Evolutionary conservation across 2,329 filamentous ascomycete species (phyloP).

Genomic region (Alternaria viburni): DNA sequence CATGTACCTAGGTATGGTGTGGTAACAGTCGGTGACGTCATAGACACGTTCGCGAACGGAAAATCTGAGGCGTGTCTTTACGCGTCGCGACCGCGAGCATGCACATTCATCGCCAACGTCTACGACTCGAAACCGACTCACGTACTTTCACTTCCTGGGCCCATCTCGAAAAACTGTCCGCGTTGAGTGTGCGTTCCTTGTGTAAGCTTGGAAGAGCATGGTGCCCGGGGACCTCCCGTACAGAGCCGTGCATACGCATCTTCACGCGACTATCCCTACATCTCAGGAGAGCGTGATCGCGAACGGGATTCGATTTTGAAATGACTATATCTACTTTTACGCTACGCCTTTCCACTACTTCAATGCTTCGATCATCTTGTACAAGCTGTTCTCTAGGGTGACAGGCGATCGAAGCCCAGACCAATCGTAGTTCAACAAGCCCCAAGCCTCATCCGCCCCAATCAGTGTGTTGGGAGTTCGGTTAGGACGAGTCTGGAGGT

Average conservation of each 20-base stretch:
- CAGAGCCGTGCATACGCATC: background rate
- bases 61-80: background rate
- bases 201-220: background rate
- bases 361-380: constrained; percentile 40
- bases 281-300: background rate
- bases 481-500: constrained; percentile 48
- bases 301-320: background rate
- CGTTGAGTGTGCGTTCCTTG: background rate
- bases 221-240: background rate
- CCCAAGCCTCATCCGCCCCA: constrained; percentile 40
- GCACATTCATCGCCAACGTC: background rate
- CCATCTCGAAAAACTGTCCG: background rate
- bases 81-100: background rate
- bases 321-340: background rate
- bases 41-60: background rate
- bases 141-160: background rate
- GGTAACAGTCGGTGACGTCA: background rate
- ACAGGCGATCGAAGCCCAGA: constrained; percentile 32
- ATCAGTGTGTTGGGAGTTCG: constrained; percentile 36
- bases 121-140: no score
- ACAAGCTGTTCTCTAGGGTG: constrained; percentile 41
- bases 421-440: constrained; percentile 40
- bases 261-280: background rate
- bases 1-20: background rate
- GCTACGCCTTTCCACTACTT: background rate